phyloP scores from a whole-genome alignment of 2,329 filamentous ascomycete genomes.

The Stagonosporopsis vannaccii region DNA sequence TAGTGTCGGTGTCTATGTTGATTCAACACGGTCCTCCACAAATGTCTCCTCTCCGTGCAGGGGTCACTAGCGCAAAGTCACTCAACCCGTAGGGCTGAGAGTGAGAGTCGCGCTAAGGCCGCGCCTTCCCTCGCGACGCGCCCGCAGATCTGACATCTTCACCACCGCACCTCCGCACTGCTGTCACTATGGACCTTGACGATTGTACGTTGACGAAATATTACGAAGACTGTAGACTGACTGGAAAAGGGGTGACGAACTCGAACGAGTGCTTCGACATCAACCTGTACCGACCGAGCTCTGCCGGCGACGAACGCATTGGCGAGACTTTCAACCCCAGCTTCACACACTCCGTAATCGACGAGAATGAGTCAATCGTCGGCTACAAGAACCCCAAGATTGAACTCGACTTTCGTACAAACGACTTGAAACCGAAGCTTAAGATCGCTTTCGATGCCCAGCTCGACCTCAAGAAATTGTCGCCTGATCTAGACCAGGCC shows the following conservation, averaged over 20 bases:
- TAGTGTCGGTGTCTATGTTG: slow-evolving; percentile 14
- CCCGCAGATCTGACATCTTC: slow-evolving; percentile 12
- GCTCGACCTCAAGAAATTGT: slow-evolving; percentile 71
- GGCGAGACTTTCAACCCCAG: slow-evolving; percentile 78
- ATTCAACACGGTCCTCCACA: slow-evolving; percentile 17
- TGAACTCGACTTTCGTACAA: slow-evolving; percentile 71
- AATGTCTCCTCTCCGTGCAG: slow-evolving; percentile 15
- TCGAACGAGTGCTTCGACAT: slow-evolving; percentile 50
- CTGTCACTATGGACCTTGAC: slow-evolving; percentile 36
- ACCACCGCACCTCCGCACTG: slow-evolving; percentile 1
- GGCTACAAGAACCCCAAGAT: slow-evolving; percentile 86
- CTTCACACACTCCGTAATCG: slow-evolving; percentile 92
- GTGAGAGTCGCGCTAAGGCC: slow-evolving; percentile 26
- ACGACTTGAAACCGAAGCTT: slow-evolving; percentile 81
- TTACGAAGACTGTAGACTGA: slow-evolving; percentile 14
- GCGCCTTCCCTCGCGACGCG: slow-evolving; percentile 13
- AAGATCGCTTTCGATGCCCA: slow-evolving; percentile 75
- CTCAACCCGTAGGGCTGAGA: slow-evolving; percentile 37
- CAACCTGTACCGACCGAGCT: slow-evolving; percentile 45
- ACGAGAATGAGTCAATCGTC: slow-evolving; percentile 90
- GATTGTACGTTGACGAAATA: slow-evolving; percentile 38
- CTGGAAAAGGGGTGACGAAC: slow-evolving; percentile 39
- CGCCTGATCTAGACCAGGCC: slow-evolving; percentile 63
- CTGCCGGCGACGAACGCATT: slow-evolving; percentile 31
- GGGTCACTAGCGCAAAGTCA: slow-evolving; percentile 15